Evolutionary conservation across 192 early-diverging fungal species (phyloP), one percentile per base, ranked within the genome.

Genomic region (Gamsiella multidivaricata): DNA sequence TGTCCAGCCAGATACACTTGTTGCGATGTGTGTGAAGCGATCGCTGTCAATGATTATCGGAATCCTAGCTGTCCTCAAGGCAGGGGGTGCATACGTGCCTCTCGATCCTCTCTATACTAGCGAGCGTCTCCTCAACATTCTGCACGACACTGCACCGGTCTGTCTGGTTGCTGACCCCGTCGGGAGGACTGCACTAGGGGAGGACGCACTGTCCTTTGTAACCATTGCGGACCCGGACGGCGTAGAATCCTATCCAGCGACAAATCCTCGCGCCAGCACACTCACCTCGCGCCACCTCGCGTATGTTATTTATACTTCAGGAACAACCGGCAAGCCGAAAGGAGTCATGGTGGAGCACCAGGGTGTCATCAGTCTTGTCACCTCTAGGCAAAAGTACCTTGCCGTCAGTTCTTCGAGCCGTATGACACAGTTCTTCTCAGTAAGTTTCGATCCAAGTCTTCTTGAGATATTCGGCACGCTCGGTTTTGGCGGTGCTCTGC

Each of bases 71-170:
- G 57, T 80, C 0, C 58, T 79, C 1, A 80, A 80, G 33, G 45
- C 69, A 34, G 78, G 78, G 5, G 79, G 41, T 11, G 78, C 75
- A 0, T 80, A 80, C 41, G 64, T 80, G 31, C 69, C 75, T 14
- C 0, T 54, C 5, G 52, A 54, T 31, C 22, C 52, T 31, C 42
- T 52, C 12, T 80, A 47, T 58, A 56, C 74, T 3, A 51, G 20
- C 37, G 69, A 78, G 5, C 51, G 69, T 28, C 26, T 72, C 3
- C 20, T 31, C 1, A 51, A 79, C 47, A 72, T 72, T 22, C 22
- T 70, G 11, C 25, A 31, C 3, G 69, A 79, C n/a, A 33, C 34
- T 39, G 37, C 37, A 8, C 37, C 37, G 37, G 37, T 39, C 37
- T 39, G 37, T 12, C 12, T 39, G 37, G 37, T 39, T 39, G 37